Evolutionary conservation across 495 filamentous ascomycete genomes (phyloP).

Genomic region (Oleoguttula mirabilis): DNA sequence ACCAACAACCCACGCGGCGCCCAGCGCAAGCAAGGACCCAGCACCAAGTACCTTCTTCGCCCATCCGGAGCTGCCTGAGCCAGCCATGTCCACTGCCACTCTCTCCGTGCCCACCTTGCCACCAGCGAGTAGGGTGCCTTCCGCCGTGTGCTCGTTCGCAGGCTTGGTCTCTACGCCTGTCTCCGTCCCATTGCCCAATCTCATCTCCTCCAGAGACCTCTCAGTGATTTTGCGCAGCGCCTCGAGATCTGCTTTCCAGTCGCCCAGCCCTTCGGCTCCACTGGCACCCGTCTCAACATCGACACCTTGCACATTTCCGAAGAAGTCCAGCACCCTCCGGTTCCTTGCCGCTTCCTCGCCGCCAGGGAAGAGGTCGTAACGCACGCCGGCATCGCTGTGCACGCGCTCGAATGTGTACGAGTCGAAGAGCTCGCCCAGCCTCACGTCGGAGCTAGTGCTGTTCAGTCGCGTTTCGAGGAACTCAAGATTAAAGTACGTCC

Average conservation of each 20-base stretch:
- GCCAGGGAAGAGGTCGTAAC: constrained; percentile 84
- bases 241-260: constrained; percentile 64
- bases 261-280: constrained; percentile 1
- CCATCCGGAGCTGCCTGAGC: constrained; percentile 9
- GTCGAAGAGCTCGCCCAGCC: constrained; percentile 86
- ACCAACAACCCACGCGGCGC: constrained; percentile 11
- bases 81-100: constrained; percentile 10
- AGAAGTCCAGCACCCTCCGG: constrained; percentile 85
- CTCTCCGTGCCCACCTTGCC: constrained; percentile 15
- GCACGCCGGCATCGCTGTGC: constrained; percentile 78
- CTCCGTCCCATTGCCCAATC: constrained; percentile 36
- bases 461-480: constrained; percentile 86
- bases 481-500: constrained; percentile 97
- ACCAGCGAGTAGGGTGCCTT: too few relatives aligned
- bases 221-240: constrained; percentile 45
- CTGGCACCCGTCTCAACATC: constrained; percentile 52
- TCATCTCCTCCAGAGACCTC: background rate
- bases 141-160: too few relatives aligned
- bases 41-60: constrained; percentile 16
- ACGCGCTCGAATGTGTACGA: constrained; percentile 91
- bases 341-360: constrained; percentile 60
- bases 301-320: constrained; percentile 94
- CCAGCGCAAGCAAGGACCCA: constrained; percentile 8
- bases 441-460: constrained; percentile 69
- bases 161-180: too few relatives aligned